Evolutionary conservation across 2,329 filamentous ascomycete species (phyloP), one percentile per base, ranked within the genome.

Genomic region (Fusarium protoensiforme): DNA sequence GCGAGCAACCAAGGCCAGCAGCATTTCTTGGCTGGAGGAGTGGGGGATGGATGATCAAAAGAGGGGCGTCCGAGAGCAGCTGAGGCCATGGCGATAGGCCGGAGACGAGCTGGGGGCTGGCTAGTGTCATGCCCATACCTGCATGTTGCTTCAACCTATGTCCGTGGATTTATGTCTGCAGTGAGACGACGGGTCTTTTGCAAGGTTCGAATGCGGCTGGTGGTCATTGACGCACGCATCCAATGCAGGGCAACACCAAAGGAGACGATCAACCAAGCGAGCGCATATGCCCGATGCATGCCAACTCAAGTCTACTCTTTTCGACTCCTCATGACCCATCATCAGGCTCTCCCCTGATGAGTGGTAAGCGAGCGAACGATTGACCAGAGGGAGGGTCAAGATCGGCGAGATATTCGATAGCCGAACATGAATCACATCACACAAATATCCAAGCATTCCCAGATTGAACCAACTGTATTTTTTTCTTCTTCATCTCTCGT

Each of bases 391-490:
- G 22, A 48, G 43, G 22, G 24, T 48, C 29, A 54, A 41, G 72
- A 74, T 75, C 72, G 61, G 64, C 64, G 56, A 41, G 39, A 31
- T 61, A 54, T 18, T 59, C 67, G 71, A 71, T 73, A 74, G 67
- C 67, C 71, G 64, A 73, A 54, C 51, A 51, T 69, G 46, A 68
- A 51, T 69, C 53, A 68, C 53, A 66, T 69, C 68, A 69, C 61
- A 51, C 61, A 57, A 36, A 62, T 14, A 43, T n/a, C 35, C 56
- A 61, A 20, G 38, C 53, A 70, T 58, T 59, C 72, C 35, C 29
- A 69, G 61, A 65, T 65, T 69, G 73, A 75, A 77, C 69, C 68
- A 75, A 74, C 65, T 53, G 48, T 53, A 53, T 64, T 78, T 77
- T 77, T 72, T 76, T 73, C 54, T 73, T 53, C 48, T 53, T 53